Evolutionary conservation across 495 filamentous ascomycete species (phyloP), one percentile per base, ranked within the genome.

Genomic region (Bacidia gigantensis): DNA sequence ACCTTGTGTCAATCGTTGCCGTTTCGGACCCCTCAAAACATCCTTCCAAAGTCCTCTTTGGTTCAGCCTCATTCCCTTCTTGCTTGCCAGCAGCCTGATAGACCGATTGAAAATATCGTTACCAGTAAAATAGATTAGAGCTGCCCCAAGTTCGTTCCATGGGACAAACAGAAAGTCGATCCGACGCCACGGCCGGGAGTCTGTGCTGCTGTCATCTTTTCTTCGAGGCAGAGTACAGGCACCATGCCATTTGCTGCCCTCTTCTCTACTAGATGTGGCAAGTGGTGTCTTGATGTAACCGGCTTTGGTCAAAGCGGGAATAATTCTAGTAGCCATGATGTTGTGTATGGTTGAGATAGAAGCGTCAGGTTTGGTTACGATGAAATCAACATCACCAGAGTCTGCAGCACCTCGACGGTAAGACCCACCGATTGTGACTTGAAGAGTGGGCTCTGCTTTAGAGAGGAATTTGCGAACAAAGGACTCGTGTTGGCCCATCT

Each of bases 71-170:
- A 94, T 89, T 0, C 81, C 80, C 63, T 87, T 92, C 71, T 79
- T 89, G 26, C 80, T 81, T 22, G 89, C 87, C 45, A 96, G 69
- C 11, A 96, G 65, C 56, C 92, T 67, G 66, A 96, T 77, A 51
- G 86, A 92, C 25, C 90, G 73, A 60, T 98, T 98, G 69, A 98
- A 98, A 46, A 96, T 88, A 60, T 95, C 89, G 59, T 95, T 93
- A 1, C 92, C 92, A 0, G 92, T 96, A 58, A 96, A 98, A 60
- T 98, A 98, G 48, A 98, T 76, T 60, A 96, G 62, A 1, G 92
- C 89, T 0, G 92, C 92, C 2, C 92, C 92, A 39, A 89, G 70
- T 66, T 95, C 81, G 0, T 75, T 71, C 55, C 81, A 78, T 0
- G 89, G 88, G 11, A 95, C 92, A 14, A 95, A 74, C 0, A 98